These are phyloP conservation scores for Didymellaceae sp. DNA, from an alignment of 2,329 filamentous ascomycete genomes.

Conservation along the genomic window DNA sequence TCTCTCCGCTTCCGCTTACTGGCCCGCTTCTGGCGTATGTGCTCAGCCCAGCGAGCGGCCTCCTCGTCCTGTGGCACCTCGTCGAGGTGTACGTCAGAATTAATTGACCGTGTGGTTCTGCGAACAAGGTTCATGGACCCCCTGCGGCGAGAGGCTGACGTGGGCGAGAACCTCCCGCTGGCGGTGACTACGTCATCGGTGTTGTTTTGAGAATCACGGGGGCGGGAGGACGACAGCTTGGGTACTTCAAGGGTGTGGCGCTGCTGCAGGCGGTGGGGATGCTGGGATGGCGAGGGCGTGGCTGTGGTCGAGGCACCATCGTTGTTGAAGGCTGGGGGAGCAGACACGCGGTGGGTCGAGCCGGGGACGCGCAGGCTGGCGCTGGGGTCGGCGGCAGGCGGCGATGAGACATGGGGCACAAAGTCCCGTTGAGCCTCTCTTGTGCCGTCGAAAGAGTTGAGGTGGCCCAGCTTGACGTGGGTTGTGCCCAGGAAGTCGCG, in stretches of 20 bases:
- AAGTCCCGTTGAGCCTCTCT: conserved; percentile 42
- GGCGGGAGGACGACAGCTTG: conserved; percentile 66
- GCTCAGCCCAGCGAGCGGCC: conserved; percentile 88
- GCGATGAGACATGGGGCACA: conserved; percentile 27
- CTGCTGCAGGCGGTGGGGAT: conserved; percentile 70
- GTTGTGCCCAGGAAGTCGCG: conserved; percentile 45
- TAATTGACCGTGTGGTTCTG: conserved; percentile 81
- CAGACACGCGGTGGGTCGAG: conserved; percentile 62
- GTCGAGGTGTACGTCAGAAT: conserved; percentile 83
- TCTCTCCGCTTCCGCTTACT: conserved; percentile 84
- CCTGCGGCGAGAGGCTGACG: conserved; percentile 68
- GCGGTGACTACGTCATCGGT: conserved; percentile 68
- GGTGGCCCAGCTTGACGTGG: conserved; percentile 46
- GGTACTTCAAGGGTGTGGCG: conserved; percentile 90
- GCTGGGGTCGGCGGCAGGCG: conserved; percentile 23
- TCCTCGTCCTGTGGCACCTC: conserved; percentile 89
- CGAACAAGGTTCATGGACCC: conserved; percentile 84
- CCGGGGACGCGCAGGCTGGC: conserved; percentile 46
- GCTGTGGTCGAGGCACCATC: conserved; percentile 54
- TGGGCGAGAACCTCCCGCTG: conserved; percentile 83
- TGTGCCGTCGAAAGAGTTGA: conserved; percentile 33
- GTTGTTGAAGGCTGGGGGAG: conserved; percentile 65
- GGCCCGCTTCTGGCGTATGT: conserved; percentile 87
- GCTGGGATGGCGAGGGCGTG: conserved; percentile 56
- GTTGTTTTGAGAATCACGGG: conserved; percentile 66